phyloP scores from a whole-genome alignment of 2,329 filamentous ascomycete species.

The Penicillium glabrum region DNA sequence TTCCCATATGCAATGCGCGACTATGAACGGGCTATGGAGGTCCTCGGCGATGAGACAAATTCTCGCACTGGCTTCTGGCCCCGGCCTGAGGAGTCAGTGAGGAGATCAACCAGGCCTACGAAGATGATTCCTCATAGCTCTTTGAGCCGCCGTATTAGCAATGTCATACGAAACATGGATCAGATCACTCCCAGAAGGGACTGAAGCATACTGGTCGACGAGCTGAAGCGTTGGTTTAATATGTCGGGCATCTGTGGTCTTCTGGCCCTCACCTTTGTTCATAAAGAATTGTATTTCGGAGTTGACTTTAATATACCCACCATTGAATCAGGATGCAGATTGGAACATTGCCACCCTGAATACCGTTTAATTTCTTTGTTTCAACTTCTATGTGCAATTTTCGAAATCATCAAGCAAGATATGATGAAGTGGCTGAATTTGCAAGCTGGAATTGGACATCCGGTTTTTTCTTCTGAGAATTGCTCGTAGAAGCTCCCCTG shows the following conservation, averaged over 20 bases:
- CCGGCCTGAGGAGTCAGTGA: not conserved
- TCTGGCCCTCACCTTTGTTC: not conserved
- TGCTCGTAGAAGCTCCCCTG: too few relatives aligned
- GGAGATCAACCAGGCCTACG: not conserved
- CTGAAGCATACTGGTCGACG: not conserved
- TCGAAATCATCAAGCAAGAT: too few relatives aligned
- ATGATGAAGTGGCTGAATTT: too few relatives aligned
- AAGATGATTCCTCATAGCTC: not conserved
- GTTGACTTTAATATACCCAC: not conserved
- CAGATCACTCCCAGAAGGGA: not conserved
- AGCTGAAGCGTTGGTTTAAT: not conserved
- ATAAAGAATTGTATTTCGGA: not conserved
- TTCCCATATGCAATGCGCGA: not conserved
- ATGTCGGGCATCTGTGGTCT: not conserved
- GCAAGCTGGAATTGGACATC: too few relatives aligned
- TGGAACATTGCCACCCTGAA: not conserved
- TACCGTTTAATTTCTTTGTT: not conserved
- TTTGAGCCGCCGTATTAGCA: not conserved
- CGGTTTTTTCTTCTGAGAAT: too few relatives aligned
- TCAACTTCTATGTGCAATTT: too few relatives aligned
- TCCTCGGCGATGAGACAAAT: not conserved
- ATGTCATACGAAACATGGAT: not conserved
- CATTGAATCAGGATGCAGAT: not conserved
- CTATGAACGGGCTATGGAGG: not conserved
- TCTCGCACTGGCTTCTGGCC: not conserved